Base-by-base conservation (phyloP, 225 moss, liverwort and hornwort genomes). In the Polytrichum commune region DNA sequence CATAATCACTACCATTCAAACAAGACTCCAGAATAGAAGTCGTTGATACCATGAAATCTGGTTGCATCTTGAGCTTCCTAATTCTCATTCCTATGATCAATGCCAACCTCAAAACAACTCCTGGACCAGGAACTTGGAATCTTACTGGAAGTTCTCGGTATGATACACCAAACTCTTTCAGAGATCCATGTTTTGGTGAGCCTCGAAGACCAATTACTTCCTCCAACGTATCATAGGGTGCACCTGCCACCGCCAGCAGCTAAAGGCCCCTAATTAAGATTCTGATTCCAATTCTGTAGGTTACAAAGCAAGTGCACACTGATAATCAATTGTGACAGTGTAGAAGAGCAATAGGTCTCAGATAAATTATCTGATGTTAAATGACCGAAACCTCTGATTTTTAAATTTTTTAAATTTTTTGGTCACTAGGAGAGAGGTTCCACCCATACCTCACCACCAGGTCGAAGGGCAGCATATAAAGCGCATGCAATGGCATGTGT, bases 401-500 rank as follows among this genome's bases (percentile, higher is more conserved):
- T n/a, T n/a, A n/a, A n/a, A n/a, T n/a, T n/a, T n/a, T n/a, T n/a
- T n/a, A n/a, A n/a, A n/a, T n/a, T n/a, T n/a, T n/a, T n/a, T n/a
- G n/a, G n/a, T 46, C 46, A 46, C 55, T 20, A 54, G 24, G 19
- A 33, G 57, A 9, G 5, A 26, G 69, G 27, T 18, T 24, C 18
- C 23, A 16, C 29, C 35, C 69, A 76, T 87, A 96, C 95, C 91
- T 96, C 95, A 65, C 81, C 84, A 82, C 91, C 85, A 58, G 95
- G 95, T 67, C 95, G 95, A 72, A 96, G 89, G 66, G 78, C 82
- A 53, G 91, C 95, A 74, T 81, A 96, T 19, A 96, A 85, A 61
- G 95, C 95, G 77, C 95, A 96, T 25, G 95, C 93, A 70, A 96
- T 96, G 38, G 95, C 91, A 81, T 96, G 95, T n/a, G 95, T 96